Evolutionary conservation across 768 basidiomycete genomes (phyloP).

Genomic region (Gyrodon lividus): DNA sequence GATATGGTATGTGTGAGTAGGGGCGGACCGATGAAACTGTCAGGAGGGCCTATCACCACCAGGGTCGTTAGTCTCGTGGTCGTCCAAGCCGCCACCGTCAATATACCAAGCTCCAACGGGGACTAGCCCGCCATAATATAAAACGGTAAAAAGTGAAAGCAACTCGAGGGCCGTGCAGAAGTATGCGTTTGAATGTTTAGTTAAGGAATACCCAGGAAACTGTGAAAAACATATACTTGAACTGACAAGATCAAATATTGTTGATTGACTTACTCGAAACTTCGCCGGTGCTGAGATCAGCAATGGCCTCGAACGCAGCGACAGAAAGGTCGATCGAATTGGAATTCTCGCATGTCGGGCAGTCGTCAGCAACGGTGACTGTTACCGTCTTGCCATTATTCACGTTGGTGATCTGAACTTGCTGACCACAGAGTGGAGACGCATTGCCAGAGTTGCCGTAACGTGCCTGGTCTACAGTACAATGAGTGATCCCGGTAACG

Average conservation of each 20-base stretch:
- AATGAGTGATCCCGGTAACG: slow-evolving; percentile 4
- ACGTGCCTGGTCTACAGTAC: slow-evolving; percentile 43
- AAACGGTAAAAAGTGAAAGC: slow-evolving; percentile 12
- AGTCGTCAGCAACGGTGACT: slow-evolving; percentile 74
- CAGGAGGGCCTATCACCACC: slow-evolving; percentile 38
- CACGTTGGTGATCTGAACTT: slow-evolving; percentile 62
- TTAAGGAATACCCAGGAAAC: slow-evolving; percentile 31
- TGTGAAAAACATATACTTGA: slow-evolving; percentile 6
- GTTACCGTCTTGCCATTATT: slow-evolving; percentile 50
- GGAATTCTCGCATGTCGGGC: slow-evolving; percentile 68
- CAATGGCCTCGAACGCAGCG: slow-evolving; percentile 64
- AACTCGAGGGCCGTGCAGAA: slow-evolving; percentile 7
- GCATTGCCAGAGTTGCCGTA: slow-evolving; percentile 47
- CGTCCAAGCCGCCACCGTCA: slow-evolving; percentile 8
- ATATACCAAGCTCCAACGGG: slow-evolving; percentile 13
- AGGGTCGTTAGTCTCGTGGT: slow-evolving; percentile 43
- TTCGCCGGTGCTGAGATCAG: slow-evolving; percentile 46
- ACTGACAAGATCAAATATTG: not conserved
- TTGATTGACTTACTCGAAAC: slow-evolving; percentile 50
- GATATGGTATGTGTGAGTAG: slow-evolving; percentile 16
- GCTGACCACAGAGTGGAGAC: slow-evolving; percentile 64
- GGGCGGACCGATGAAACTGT: slow-evolving; percentile 18
- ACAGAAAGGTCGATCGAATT: slow-evolving; percentile 76
- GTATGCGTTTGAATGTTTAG: not conserved
- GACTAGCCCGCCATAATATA: slow-evolving; percentile 17